A percentile compares a stretch with the other conserved stretches of the same genome.
Conservation (phyloP, 805 yeast species). For the Metschnikowia santaceciliae region DNA sequence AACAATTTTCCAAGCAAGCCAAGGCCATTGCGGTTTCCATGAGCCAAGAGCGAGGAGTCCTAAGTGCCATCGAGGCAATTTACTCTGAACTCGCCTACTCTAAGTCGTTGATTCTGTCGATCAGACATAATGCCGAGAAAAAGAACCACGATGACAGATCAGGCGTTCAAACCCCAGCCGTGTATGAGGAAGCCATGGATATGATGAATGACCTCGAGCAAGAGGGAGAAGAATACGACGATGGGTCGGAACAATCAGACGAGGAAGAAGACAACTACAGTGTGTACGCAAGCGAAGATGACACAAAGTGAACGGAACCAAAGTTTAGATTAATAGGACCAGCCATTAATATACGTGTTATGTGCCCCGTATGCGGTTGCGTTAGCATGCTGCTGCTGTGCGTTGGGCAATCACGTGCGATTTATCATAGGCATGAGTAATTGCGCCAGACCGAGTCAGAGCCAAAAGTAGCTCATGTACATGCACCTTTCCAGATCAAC, state of each 20-base stretch:
- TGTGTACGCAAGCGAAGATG: background rate
- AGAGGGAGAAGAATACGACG: conserved; percentile 2
- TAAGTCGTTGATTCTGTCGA: conserved; percentile 47
- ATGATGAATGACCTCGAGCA: conserved; percentile 10
- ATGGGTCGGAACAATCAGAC: conserved; percentile 3
- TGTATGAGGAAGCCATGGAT: conserved; percentile 16
- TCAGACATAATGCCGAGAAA: conserved; percentile 35
- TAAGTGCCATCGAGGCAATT: conserved; percentile 69
- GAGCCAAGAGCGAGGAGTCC: conserved; percentile 74
- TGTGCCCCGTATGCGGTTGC: background rate
- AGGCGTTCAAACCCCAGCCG: conserved; percentile 27
- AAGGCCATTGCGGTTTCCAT: conserved; percentile 58
- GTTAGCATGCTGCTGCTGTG: background rate
- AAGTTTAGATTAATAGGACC: too few relatives aligned
- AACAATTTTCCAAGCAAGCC: conserved; percentile 67
- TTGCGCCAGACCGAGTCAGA: conserved; percentile 5
- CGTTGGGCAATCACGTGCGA: conserved; percentile 10
- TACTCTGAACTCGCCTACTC: conserved; percentile 80
- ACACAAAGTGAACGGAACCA: background rate
- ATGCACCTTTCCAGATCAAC: background rate
- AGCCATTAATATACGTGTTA: too few relatives aligned
- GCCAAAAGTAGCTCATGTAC: background rate
- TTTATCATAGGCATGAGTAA: conserved; percentile 10
- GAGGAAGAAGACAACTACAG: conserved; percentile 1
- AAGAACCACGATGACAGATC: conserved; percentile 20